Evolutionary conservation across 768 basidiomycete species (phyloP), one percentile per base, ranked within the genome.

Genomic region (Lenzites betulinus): DNA sequence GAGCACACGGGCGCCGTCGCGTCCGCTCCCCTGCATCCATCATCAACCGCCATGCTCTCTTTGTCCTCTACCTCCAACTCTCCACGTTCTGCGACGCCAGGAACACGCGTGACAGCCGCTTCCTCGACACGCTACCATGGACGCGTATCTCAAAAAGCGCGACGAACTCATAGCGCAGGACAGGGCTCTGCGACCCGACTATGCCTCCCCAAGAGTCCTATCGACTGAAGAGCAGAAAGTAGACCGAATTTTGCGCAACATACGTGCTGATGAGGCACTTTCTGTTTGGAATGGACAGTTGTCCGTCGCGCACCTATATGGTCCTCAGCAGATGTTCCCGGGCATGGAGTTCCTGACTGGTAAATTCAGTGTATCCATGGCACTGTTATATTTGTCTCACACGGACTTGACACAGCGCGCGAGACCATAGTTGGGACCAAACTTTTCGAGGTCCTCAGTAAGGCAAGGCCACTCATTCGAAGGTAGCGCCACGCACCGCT

Each of bases 271-370:
- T 9, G 89, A 92, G 65, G 82, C 80, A 0, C 66, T 71, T 23
- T 77, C 79, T 0, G 75, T 90, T n/a, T 91, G 89, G 90, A 77
- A 66, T 38, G 73, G 72, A 47, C 81, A 85, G 23, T 76, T 82
- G 8, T 52, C 52, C 16, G 25, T 53, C 18, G 30, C 46, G 2
- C 49, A 57, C 35, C 35, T 36, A 23, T 39, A 80, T 16, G 78
- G 78, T 4, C 75, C 84, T 47, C 82, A 79, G 4, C 83, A 90
- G 65, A 77, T 85, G 1, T 91, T 89, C 64, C 88, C 88, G 22
- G 90, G 90, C 43, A 90, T 90, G 88, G 87, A 84, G 64, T 92
- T 90, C 66, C 73, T 90, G 63, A 90, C 86, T 42, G 87, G 88
- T 86, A 59, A 41, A 71, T 61, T 22, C 1, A 41, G 33, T 13